phyloP scores from a whole-genome alignment of 495 filamentous ascomycete species.

The Penicillium steckii region DNA sequence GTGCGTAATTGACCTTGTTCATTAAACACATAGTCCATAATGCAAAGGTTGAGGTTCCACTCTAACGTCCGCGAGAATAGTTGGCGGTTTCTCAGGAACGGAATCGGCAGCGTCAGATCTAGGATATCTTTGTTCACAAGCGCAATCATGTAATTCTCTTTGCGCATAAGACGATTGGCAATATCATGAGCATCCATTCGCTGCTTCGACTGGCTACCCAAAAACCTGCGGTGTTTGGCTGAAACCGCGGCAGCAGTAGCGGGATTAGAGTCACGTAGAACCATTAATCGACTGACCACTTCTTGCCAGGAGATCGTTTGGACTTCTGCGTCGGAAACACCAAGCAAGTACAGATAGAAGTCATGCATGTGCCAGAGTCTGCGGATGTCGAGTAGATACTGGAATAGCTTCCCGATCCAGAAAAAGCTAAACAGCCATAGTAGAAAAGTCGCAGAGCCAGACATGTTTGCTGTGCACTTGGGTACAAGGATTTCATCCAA shows the following conservation, averaged over 20 bases:
- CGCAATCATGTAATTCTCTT: slow-evolving; percentile 95
- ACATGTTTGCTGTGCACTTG: slow-evolving; percentile 86
- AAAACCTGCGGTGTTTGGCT: slow-evolving; percentile 60
- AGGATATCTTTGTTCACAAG: slow-evolving; percentile 95
- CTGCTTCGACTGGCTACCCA: slow-evolving; percentile 88
- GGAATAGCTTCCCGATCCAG: slow-evolving; percentile 77
- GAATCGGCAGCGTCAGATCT: slow-evolving; percentile 80
- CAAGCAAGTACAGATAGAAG: slow-evolving; percentile 84
- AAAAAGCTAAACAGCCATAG: slow-evolving; percentile 88
- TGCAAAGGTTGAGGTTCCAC: slow-evolving; percentile 84
- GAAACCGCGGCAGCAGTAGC: slow-evolving; percentile 70
- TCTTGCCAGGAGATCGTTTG: slow-evolving; percentile 97
- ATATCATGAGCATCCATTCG: slow-evolving; percentile 96
- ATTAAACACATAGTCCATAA: slow-evolving; percentile 93
- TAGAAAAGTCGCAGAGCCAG: slow-evolving; percentile 69
- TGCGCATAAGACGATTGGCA: slow-evolving; percentile 93
- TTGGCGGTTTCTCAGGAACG: slow-evolving; percentile 75
- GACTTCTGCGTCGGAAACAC: slow-evolving; percentile 87
- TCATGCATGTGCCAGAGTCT: slow-evolving; percentile 76
- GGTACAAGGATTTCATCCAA: slow-evolving; percentile 76
- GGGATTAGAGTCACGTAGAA: slow-evolving; percentile 80
- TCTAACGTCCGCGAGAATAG: slow-evolving; percentile 79
- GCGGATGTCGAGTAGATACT: slow-evolving; percentile 71
- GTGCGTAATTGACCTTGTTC: slow-evolving; percentile 79
- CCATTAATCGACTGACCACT: slow-evolving; percentile 85